Base-by-base conservation (phyloP, 2,329 filamentous ascomycete species). In the Clarireedia paspali region DNA sequence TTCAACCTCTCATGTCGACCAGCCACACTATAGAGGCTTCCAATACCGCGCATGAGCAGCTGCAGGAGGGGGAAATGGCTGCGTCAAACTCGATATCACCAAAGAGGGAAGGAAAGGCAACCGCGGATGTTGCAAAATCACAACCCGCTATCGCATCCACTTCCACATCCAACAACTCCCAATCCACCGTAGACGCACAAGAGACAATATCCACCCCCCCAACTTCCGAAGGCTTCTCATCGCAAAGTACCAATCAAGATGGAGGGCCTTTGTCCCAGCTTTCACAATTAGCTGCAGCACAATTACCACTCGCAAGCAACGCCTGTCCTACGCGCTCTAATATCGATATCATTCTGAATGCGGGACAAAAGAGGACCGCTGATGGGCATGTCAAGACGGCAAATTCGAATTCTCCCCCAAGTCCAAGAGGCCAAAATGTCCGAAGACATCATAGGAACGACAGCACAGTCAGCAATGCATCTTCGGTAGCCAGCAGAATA, bases 281-380 rank as follows among this genome's bases (percentile, higher is more conserved):
- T 48, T 72, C 80, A 15, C 78, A 81, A 59, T 71, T 83, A 54
- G 81, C 81, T 27, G 79, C 81, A 39, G 72, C 73, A 34, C 76
- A 79, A 67, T 72, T 78, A 55, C 61, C 63, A 57, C 26, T 66
- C 59, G 47, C 57, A 57, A 40, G 40, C 24, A 58, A 59, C 42
- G 60, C 39, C 26, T 40, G 59, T 57, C 51, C 58, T 23, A 59
- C 60, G 50, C 62, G 62, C 49, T 58, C 62, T 26, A 65, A 49
- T 36, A 45, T 63, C 34, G 40, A 52, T 26, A 60, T 64, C 49
- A 47, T 60, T 51, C 56, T 63, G 15, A 64, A 63, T 50, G 67
- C 65, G 36, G 77, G 80, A 17, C 81, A 83, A 59, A 95, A 95
- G 73, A 80, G 90, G 62, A 92, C 83, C 65, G 88, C 88, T 36